A percentile compares a stretch with the other conserved stretches of the same genome.
These are phyloP conservation scores for Pinguiococcus pyrenoidosus DNA, from an alignment of 108 stramenopile species.

Conservation along the genomic window DNA sequence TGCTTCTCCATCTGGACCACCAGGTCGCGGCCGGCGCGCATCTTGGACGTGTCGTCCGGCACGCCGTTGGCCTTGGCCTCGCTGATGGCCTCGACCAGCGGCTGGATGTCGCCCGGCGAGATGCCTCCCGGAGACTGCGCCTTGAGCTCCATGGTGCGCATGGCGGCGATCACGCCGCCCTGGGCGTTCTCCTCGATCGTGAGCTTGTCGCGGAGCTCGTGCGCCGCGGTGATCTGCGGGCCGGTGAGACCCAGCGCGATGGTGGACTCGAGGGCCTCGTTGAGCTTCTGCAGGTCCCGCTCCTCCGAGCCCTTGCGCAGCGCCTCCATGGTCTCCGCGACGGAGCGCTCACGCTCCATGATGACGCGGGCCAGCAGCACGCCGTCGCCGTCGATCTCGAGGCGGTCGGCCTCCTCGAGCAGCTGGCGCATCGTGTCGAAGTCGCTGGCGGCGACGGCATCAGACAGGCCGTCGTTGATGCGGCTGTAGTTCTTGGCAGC, in stretches of 20 bases:
- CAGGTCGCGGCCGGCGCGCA: constrained; percentile 2
- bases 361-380: neutral
- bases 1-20: constrained; percentile 25
- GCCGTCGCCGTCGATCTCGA: constrained; percentile 17
- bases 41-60: neutral
- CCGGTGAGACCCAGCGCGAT: neutral
- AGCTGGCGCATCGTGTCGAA: constrained; percentile 12
- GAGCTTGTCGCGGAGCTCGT: constrained; percentile 1
- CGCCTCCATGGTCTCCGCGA: neutral
- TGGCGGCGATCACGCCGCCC: neutral
- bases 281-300: constrained; percentile 5
- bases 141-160: constrained; percentile 13
- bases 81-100: constrained; percentile 8
- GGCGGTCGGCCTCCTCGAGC: constrained; percentile 29
- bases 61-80: constrained; percentile 5
- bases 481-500: too few relatives aligned
- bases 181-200: neutral
- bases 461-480: too few relatives aligned
- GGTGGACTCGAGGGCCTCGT: constrained; percentile 1
- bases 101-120: constrained; percentile 1
- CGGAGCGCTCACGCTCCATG: neutral
- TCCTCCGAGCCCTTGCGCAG: neutral
- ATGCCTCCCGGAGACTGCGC: constrained; percentile 16
- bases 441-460: constrained; percentile 29
- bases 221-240: constrained; percentile 5